Conservation (phyloP, 208 protist genomes). For the Trypanosoma lewisi region DNA sequence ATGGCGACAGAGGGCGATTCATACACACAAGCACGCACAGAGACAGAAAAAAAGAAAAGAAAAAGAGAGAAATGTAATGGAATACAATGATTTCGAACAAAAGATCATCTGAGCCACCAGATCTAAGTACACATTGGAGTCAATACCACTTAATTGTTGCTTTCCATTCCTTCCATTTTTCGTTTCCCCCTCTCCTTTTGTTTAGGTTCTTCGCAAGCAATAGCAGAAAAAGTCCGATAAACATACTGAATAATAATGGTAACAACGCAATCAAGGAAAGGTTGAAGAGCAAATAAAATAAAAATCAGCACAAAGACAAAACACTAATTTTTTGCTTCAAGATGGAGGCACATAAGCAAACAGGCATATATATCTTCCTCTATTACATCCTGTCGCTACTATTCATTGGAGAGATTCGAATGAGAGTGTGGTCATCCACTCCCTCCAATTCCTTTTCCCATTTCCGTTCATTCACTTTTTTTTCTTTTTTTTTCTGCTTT, state of each 20-base stretch:
- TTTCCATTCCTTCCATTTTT: too few relatives aligned
- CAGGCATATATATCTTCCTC: neutral
- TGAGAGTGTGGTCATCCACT: too few relatives aligned
- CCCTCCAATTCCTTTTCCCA: too few relatives aligned
- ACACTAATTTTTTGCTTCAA: neutral
- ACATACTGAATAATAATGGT: neutral
- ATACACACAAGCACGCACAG: neutral
- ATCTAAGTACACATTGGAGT: too few relatives aligned
- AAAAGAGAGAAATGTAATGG: slow-evolving; percentile 7
- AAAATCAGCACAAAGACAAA: neutral
- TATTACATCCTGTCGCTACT: neutral
- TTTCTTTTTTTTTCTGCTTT: too few relatives aligned
- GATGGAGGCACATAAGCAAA: neutral
- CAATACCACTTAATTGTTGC: too few relatives aligned
- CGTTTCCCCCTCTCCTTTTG: too few relatives aligned
- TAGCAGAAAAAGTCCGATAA: neutral
- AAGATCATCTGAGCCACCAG: too few relatives aligned
- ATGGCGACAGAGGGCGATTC: neutral
- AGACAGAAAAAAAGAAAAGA: slow-evolving; percentile 1
- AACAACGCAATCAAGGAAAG: neutral
- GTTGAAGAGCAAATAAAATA: neutral
- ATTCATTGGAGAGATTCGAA: too few relatives aligned
- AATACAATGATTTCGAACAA: slow-evolving; percentile 1
- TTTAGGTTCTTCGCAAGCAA: neutral
- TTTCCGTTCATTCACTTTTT: too few relatives aligned